These are phyloP conservation scores for Striga asiatica DNA, from an alignment of 257 asterid genomes.

Conservation along the genomic window DNA sequence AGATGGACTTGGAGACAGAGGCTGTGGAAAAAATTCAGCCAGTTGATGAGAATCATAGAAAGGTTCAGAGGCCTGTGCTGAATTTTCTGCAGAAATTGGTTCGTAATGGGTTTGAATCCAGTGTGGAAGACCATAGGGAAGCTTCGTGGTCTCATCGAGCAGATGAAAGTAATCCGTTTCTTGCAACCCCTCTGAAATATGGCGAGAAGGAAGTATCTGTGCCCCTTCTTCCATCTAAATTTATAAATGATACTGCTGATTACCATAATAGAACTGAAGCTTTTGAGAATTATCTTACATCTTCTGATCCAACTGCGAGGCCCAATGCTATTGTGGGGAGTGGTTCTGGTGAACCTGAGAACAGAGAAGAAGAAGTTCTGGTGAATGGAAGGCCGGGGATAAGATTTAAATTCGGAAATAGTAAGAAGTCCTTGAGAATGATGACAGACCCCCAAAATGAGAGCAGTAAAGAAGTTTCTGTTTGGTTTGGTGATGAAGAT, in stretches of 20 bases:
- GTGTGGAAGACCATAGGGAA: conserved; percentile 30
- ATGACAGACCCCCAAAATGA: too few relatives aligned
- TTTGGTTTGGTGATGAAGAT: conserved; percentile 36
- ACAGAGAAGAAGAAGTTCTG: conserved; percentile 30
- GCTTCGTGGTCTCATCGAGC: conserved; percentile 31
- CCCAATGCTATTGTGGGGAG: conserved; percentile 25
- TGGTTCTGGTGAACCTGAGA: conserved; percentile 24
- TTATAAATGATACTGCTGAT: conserved; percentile 26
- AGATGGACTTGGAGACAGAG: conserved; percentile 21
- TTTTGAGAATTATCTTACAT: conserved; percentile 25
- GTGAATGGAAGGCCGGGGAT: conserved; percentile 40
- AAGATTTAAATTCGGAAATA: conserved; percentile 35
- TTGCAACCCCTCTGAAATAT: conserved; percentile 48
- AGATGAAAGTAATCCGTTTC: conserved; percentile 50
- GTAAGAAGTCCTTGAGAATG: conserved; percentile 31
- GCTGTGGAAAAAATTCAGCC: conserved; percentile 19
- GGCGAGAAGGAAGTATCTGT: conserved; percentile 47
- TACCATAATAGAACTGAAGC: conserved; percentile 20
- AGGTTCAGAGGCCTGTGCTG: conserved; percentile 24
- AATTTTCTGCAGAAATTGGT: conserved; percentile 29
- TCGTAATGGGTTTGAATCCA: conserved; percentile 37
- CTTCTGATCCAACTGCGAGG: conserved; percentile 29
- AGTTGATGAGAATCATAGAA: conserved; percentile 27
- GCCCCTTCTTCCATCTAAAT: conserved; percentile 43
- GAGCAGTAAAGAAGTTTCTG: conserved; percentile 19